Percentiles rank a stretch among this genome's conserved stretches.
Conservation (phyloP, 1,284 basidiomycete genomes). For the Naganishia cerealis region DNA sequence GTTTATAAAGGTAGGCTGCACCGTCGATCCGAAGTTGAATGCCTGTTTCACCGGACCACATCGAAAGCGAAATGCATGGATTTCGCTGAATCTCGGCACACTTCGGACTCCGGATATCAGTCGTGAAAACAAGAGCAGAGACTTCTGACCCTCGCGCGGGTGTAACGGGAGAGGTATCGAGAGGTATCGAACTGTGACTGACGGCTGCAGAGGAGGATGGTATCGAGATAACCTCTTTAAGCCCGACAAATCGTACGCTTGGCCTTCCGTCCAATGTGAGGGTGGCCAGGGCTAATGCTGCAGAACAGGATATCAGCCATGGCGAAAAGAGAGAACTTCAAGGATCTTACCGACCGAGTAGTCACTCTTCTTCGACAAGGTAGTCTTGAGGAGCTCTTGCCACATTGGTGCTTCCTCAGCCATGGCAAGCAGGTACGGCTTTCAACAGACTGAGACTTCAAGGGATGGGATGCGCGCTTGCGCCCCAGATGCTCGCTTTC, state of each 20-base stretch:
- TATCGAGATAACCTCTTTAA: constrained; percentile 18
- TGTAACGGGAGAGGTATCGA: background rate
- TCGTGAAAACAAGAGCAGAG: constrained; percentile 19
- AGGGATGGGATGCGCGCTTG: background rate
- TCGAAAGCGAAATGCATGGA: constrained; percentile 8
- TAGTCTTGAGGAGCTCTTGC: constrained; percentile 10
- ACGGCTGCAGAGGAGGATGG: background rate
- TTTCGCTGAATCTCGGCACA: constrained; percentile 6
- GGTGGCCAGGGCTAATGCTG: constrained; percentile 18
- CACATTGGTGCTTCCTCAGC: background rate
- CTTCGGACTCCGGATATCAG: constrained; percentile 21
- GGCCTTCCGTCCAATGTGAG: constrained; percentile 5
- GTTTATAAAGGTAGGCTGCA: constrained; percentile 15
- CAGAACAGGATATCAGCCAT: background rate
- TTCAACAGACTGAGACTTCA: background rate
- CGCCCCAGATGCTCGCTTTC: too few species aligned
- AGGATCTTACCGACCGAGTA: constrained; percentile 10
- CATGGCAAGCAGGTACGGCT: background rate
- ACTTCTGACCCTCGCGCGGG: background rate
- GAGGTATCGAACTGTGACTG: background rate
- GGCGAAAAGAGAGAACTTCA: too few species aligned
- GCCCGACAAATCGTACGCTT: constrained; percentile 15
- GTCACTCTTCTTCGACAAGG: constrained; percentile 10
- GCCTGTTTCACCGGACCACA: constrained; percentile 10
- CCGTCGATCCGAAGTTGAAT: constrained; percentile 22